A percentile compares a stretch with the other conserved stretches of the same genome.
Conservation (phyloP, 2,329 filamentous ascomycete genomes). For the Nakataea oryzae region DNA sequence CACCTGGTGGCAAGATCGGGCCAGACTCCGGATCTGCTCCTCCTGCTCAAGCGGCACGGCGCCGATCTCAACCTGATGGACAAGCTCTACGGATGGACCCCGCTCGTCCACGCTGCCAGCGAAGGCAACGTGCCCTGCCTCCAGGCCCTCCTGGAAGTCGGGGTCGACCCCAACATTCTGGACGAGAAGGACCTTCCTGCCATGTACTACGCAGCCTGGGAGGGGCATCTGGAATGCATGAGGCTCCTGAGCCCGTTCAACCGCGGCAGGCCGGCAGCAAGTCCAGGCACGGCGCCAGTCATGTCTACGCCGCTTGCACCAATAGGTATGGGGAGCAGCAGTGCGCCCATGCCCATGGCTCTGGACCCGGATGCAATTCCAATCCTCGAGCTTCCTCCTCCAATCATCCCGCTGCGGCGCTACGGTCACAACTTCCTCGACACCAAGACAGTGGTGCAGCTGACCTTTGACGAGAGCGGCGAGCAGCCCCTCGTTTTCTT, state of each 20-base stretch:
- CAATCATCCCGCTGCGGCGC: slow-evolving; percentile 86
- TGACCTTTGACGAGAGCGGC: slow-evolving; percentile 71
- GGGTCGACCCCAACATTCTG: slow-evolving; percentile 66
- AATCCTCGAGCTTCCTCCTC: slow-evolving; percentile 81
- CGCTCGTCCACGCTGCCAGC: slow-evolving; percentile 89
- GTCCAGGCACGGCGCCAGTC: slow-evolving; percentile 27
- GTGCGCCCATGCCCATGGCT: slow-evolving; percentile 48
- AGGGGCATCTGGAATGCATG: slow-evolving; percentile 93
- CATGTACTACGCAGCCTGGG: slow-evolving; percentile 98
- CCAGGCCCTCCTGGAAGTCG: slow-evolving; percentile 67
- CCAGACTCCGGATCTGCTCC: slow-evolving; percentile 66
- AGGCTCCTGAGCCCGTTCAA: slow-evolving; percentile 62
- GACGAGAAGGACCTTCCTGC: slow-evolving; percentile 91
- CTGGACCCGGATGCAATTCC: slow-evolving; percentile 84
- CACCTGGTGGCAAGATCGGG: slow-evolving; percentile 89
- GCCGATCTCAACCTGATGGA: slow-evolving; percentile 87
- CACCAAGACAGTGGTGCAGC: slow-evolving; percentile 90
- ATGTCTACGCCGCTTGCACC: slow-evolving; percentile 11
- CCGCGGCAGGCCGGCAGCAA: slow-evolving; percentile 21
- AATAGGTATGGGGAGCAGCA: slow-evolving; percentile 30
- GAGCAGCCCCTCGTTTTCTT: slow-evolving; percentile 85
- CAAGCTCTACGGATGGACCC: slow-evolving; percentile 96
- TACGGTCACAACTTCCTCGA: slow-evolving; percentile 99
- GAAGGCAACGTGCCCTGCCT: slow-evolving; percentile 90
- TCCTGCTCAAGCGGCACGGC: slow-evolving; percentile 74